phyloP scores from a whole-genome alignment of 2,329 filamentous ascomycete genomes.

The Phyllosticta capitalensis region DNA sequence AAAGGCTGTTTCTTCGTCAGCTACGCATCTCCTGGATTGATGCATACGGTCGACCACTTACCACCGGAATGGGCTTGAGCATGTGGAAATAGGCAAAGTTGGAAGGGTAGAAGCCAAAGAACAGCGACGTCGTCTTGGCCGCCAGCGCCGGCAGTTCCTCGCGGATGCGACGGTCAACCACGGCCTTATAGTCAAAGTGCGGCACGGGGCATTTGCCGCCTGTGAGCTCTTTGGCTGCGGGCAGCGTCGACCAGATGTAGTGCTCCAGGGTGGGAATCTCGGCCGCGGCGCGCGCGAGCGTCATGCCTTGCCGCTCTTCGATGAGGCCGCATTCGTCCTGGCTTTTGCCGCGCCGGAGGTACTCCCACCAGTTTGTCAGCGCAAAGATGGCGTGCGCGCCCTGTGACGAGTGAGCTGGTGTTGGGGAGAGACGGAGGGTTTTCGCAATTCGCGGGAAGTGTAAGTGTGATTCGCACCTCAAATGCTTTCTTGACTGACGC shows the following conservation, averaged over 20 bases:
- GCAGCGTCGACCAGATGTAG: conserved; percentile 39
- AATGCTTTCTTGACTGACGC: conserved; percentile 13
- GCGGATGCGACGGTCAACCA: conserved; percentile 34
- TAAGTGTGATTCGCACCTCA: neutral
- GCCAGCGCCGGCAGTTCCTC: conserved; percentile 20
- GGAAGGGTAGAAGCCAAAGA: conserved; percentile 22
- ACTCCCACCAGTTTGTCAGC: conserved; percentile 15
- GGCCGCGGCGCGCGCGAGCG: conserved; percentile 34
- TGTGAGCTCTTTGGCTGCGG: conserved; percentile 24
- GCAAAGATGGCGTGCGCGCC: conserved; percentile 14
- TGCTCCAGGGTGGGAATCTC: conserved; percentile 30
- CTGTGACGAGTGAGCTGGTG: neutral
- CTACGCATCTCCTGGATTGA: neutral
- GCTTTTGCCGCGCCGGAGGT: conserved; percentile 19
- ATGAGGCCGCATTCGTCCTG: conserved; percentile 26
- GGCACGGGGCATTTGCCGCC: conserved; percentile 27
- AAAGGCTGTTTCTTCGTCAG: neutral
- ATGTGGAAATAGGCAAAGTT: conserved; percentile 23
- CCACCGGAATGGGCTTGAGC: conserved; percentile 18
- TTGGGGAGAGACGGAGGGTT: neutral
- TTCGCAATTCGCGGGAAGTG: neutral
- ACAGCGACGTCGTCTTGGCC: conserved; percentile 21
- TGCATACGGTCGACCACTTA: conserved; percentile 7
- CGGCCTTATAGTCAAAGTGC: conserved; percentile 37
- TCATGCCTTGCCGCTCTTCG: conserved; percentile 33